phyloP scores from a whole-genome alignment of 2,329 filamentous ascomycete species.

The Dactylellina haptotyla region DNA sequence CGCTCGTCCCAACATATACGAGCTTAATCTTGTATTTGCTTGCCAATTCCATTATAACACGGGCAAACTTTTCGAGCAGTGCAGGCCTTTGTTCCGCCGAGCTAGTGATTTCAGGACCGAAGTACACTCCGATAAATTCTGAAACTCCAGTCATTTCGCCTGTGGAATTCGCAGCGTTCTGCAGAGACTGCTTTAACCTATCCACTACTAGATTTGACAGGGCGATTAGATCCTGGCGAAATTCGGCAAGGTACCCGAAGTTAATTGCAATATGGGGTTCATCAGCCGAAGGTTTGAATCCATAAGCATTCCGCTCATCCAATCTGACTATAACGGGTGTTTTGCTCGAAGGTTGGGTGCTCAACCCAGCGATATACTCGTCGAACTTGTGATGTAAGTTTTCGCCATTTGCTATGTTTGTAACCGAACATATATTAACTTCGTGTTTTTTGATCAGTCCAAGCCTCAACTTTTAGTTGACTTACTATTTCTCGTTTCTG shows the following conservation, averaged over 20 bases:
- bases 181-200: constrained; percentile 60
- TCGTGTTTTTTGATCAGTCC: background rate
- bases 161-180: background rate
- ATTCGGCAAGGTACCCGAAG: constrained; percentile 63
- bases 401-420: background rate
- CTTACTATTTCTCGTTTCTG: background rate
- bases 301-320: background rate
- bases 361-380: background rate
- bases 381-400: background rate
- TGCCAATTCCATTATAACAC: background rate
- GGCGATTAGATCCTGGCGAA: constrained; percentile 62
- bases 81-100: background rate
- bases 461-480: background rate
- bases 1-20: constrained; percentile 61
- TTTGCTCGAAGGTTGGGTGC: background rate
- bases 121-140: constrained; percentile 63
- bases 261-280: constrained; percentile 65
- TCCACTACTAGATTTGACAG: constrained; percentile 61
- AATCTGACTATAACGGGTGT: background rate
- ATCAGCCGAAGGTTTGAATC: constrained; percentile 59
- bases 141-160: constrained; percentile 41
- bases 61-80: background rate
- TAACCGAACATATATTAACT: too few relatives aligned
- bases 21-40: background rate
- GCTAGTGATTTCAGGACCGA: constrained; percentile 65